phyloP scores from a whole-genome alignment of 495 filamentous ascomycete genomes.

The Aeminium ludgeri region DNA sequence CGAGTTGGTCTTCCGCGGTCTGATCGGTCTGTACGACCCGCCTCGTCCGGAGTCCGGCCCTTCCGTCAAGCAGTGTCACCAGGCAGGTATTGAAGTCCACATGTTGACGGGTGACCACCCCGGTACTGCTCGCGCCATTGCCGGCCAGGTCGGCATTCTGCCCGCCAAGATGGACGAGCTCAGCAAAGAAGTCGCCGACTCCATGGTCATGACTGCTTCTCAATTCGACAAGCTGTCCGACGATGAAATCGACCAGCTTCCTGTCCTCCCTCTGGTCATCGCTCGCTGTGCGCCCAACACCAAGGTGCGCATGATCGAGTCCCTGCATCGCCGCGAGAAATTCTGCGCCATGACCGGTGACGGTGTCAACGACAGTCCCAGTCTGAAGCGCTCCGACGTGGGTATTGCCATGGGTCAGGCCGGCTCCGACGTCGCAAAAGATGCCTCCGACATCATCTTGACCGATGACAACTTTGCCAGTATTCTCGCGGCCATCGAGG shows the following conservation, averaged over 20 bases:
- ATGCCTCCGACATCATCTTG: constrained; percentile 67
- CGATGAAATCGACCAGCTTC: constrained; percentile 47
- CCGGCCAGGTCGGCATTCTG: constrained; percentile 34
- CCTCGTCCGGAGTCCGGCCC: constrained; percentile 48
- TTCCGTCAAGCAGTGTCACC: constrained; percentile 34
- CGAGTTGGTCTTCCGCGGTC: constrained; percentile 44
- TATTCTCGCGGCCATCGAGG: constrained; percentile 59
- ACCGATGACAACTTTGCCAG: constrained; percentile 74
- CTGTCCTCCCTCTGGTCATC: constrained; percentile 50
- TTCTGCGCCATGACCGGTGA: constrained; percentile 83
- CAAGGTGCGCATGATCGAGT: constrained; percentile 66
- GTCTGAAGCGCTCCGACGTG: constrained; percentile 63
- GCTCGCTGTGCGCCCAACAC: constrained; percentile 55
- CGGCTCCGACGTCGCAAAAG: constrained; percentile 74
- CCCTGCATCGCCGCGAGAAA: constrained; percentile 43
- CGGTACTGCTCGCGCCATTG: constrained; percentile 45
- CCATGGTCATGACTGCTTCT: constrained; percentile 49
- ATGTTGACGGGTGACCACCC: constrained; percentile 54
- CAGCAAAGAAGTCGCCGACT: constrained; percentile 21
- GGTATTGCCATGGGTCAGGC: constrained; percentile 70
- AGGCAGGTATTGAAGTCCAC: constrained; percentile 41
- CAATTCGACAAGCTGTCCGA: constrained; percentile 45
- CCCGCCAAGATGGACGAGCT: constrained; percentile 18
- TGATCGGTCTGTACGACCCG: constrained; percentile 60
- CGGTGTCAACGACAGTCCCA: constrained; percentile 75